Percentiles rank a stretch among this genome's conserved stretches.
Conservation (phyloP, 1,284 basidiomycete genomes). For the Malassezia obtusa region DNA sequence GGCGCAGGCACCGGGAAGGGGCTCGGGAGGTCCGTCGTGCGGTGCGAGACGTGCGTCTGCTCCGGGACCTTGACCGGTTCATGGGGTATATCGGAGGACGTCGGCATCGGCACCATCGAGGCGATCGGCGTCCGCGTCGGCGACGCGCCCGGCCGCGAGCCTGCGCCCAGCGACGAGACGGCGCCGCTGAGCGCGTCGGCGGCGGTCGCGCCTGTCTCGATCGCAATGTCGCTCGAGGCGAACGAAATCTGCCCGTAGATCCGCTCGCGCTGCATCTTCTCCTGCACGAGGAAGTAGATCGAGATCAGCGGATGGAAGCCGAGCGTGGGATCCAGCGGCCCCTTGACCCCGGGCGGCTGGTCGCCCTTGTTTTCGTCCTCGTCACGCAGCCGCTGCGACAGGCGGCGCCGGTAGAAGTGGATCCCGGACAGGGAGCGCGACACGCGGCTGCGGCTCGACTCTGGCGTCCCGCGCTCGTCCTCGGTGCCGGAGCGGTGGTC, state of each 20-base stretch:
- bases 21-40: constrained; percentile 23
- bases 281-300: constrained; percentile 88
- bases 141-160: constrained; percentile 7
- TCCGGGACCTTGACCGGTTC: constrained; percentile 41
- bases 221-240: constrained; percentile 71
- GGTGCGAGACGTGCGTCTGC: constrained; percentile 32
- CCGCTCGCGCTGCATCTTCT: constrained; percentile 85
- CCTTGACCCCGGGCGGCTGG: constrained; percentile 22
- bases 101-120: constrained; percentile 30
- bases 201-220: constrained; percentile 24
- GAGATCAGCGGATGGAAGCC: constrained; percentile 91
- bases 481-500: background rate
- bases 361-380: constrained; percentile 13
- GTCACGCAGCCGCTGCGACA: constrained; percentile 49
- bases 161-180: constrained; percentile 1
- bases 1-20: constrained; percentile 9
- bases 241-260: constrained; percentile 90
- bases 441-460: constrained; percentile 23
- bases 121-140: background rate
- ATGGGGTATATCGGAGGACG: constrained; percentile 45
- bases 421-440: constrained; percentile 71
- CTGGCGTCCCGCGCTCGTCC: background rate
- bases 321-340: constrained; percentile 66
- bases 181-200: constrained; percentile 14
- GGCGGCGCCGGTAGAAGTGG: constrained; percentile 83